These are phyloP conservation scores for Gynandropsis gynandra DNA, from an alignment of 345 rosid genomes.

Conservation along the genomic window DNA sequence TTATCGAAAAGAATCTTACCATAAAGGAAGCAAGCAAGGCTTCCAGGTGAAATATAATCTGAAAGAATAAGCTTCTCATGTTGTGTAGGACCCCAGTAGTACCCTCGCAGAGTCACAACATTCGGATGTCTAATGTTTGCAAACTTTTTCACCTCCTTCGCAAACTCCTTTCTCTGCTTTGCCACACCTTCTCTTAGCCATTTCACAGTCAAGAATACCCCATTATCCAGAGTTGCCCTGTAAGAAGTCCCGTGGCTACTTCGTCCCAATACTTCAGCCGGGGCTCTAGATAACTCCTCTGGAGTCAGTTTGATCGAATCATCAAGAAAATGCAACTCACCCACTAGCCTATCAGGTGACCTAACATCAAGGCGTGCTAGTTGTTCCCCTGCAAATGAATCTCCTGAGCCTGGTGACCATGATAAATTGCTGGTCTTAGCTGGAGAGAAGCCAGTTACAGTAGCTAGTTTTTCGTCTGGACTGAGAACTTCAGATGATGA, in stretches of 20 bases:
- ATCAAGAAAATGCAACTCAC: conserved; percentile 89
- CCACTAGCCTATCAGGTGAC: conserved; percentile 83
- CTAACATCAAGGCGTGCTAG: conserved; percentile 78
- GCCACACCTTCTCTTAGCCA: conserved; percentile 99
- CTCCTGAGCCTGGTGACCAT: conserved; percentile 95
- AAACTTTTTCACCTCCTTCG: conserved; percentile 91
- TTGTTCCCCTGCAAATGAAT: conserved; percentile 72
- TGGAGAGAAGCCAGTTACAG: conserved; percentile 75
- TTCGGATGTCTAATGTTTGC: conserved; percentile 94
- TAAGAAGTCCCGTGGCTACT: conserved; percentile 99
- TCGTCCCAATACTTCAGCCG: conserved; percentile 95
- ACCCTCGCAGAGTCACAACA: conserved; percentile 89
- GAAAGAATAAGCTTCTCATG: conserved; percentile 98
- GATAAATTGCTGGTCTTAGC: conserved; percentile 68
- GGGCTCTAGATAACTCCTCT: conserved; percentile 91
- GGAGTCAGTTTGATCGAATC: conserved; percentile 82
- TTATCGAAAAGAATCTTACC: conserved; percentile 40
- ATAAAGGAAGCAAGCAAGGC: conserved; percentile 93
- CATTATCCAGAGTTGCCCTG: conserved; percentile 83
- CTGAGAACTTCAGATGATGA: conserved; percentile 75
- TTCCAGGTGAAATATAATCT: conserved; percentile 87
- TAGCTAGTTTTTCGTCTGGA: conserved; percentile 68
- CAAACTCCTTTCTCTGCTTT: conserved; percentile 86
- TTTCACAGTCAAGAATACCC: conserved; percentile 80
- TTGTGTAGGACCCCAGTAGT: conserved; percentile 98